Evolutionary conservation across 2,329 filamentous ascomycete genomes (phyloP), one percentile per base, ranked within the genome.

Genomic region (Onygena corvina): DNA sequence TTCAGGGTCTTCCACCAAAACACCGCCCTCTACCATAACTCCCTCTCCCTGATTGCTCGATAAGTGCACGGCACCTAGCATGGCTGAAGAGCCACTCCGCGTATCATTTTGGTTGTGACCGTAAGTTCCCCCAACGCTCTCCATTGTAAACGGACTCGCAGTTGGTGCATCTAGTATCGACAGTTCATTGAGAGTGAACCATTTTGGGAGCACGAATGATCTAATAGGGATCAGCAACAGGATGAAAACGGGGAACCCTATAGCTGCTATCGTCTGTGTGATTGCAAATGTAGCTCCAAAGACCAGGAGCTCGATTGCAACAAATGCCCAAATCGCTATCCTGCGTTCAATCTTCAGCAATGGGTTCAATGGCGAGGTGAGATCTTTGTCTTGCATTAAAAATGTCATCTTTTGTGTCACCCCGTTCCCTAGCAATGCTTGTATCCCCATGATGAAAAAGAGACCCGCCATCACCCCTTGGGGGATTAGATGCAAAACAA

Each of bases 391-490:
- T 54, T 79, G 76, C 1, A 72, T 66, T 1, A 90, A 72, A 63
- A 85, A 89, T 18, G 86, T 62, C 6, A 89, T 62, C 64, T 89
- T 89, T 53, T 74, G 68, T 0, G 84, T 89, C 60, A 90, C 86
- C 18, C 84, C 84, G 61, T 90, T 90, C 20, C 69, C 81, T 60
- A 81, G 76, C 27, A 90, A 76, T 2, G 84, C 84, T 67, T 89
- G 83, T 52, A 86, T 74, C 35, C 84, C 85, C 85, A 90, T 89
- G 61, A 87, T 77, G 67, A 89, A 89, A 72, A 90, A 90, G 21
- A 90, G 74, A 0, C 85, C 85, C 0, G 84, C 85, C 49, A 90
- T 75, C 1, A 89, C 84, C 52, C 81, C 84, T 60, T 88, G 84
- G 0, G 85, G 86, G 56, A 90, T 85, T 7, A 87, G 75, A 58